phyloP scores from a whole-genome alignment of 2,329 filamentous ascomycete genomes.

The Colletotrichum lentis region DNA sequence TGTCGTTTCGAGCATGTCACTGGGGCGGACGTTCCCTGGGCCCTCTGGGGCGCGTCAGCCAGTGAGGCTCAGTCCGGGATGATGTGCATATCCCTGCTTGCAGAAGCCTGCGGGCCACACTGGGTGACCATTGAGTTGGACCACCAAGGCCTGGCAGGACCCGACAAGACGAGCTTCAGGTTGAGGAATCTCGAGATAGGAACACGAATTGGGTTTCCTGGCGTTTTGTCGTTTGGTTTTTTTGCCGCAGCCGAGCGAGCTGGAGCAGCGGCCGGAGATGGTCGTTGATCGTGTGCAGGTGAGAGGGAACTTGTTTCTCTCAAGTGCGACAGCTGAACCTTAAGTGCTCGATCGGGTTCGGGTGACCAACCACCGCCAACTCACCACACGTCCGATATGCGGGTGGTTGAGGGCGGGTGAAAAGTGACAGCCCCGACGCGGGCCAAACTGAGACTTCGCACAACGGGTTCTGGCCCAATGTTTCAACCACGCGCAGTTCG shows the following conservation, averaged over 20 bases:
- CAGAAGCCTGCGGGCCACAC: slow-evolving; percentile 1
- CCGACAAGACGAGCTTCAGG: neutral
- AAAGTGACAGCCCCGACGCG: neutral
- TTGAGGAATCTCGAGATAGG: neutral
- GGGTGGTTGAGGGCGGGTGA: neutral
- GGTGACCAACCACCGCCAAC: slow-evolving; percentile 5
- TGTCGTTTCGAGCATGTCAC: slow-evolving; percentile 13
- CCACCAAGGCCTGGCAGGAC: neutral
- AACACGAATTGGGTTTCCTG: neutral
- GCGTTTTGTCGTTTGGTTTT: neutral
- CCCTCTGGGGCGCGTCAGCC: slow-evolving; percentile 29
- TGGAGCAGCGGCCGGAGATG: neutral
- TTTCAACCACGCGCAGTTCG: slow-evolving; percentile 6
- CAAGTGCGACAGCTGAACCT: neutral
- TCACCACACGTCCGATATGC: neutral
- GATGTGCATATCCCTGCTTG: slow-evolving; percentile 34
- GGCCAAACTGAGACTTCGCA: neutral
- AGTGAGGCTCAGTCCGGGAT: slow-evolving; percentile 37
- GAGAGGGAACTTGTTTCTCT: neutral
- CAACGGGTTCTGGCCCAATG: neutral
- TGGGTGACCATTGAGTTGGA: neutral
- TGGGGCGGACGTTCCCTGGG: slow-evolving; percentile 14
- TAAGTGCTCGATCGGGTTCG: no score
- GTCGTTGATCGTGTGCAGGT: neutral
- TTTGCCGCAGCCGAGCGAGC: neutral